phyloP scores from a whole-genome alignment of 495 filamentous ascomycete species.

The Aspergillus egyptiacus region DNA sequence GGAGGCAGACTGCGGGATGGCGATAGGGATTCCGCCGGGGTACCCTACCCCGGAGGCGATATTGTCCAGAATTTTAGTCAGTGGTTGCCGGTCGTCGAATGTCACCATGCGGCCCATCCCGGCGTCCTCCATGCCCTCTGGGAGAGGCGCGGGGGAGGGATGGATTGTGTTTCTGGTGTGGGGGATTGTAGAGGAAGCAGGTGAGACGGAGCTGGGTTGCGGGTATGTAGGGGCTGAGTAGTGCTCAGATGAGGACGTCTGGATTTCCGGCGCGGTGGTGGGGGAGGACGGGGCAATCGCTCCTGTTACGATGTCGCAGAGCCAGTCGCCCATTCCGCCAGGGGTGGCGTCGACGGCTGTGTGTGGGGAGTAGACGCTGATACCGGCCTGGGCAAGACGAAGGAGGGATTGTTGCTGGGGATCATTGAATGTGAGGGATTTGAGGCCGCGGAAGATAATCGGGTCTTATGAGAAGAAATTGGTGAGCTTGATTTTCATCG shows the following conservation, averaged over 20 bases:
- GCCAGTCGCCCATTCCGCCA: constrained; percentile 89
- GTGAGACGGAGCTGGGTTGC: constrained; percentile 20
- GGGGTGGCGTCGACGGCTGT: constrained; percentile 87
- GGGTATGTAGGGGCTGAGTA: constrained; percentile 44
- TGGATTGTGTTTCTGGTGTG: constrained; percentile 52
- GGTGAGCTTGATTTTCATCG: constrained; percentile 8
- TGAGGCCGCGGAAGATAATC: constrained; percentile 89
- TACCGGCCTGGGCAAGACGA: constrained; percentile 76
- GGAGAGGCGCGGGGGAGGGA: constrained; percentile 38
- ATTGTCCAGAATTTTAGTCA: constrained; percentile 56
- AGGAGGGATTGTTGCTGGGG: constrained; percentile 81
- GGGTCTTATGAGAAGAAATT: constrained; percentile 57
- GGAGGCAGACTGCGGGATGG: constrained; percentile 54
- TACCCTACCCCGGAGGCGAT: constrained; percentile 55
- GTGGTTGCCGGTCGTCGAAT: constrained; percentile 51
- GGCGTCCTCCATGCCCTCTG: constrained; percentile 55
- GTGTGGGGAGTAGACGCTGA: constrained; percentile 93
- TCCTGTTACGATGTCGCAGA: constrained; percentile 76
- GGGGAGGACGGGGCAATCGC: constrained; percentile 24
- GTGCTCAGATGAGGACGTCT: constrained; percentile 19
- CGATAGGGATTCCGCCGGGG: constrained; percentile 60
- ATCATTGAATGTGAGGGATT: constrained; percentile 76
- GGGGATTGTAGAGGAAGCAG: constrained; percentile 19
- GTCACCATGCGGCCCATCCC: constrained; percentile 74
- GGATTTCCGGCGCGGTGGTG: constrained; percentile 1